These are phyloP conservation scores for Blepharisma stoltei DNA, from an alignment of 73 alveolate species.

Conservation along the genomic window DNA sequence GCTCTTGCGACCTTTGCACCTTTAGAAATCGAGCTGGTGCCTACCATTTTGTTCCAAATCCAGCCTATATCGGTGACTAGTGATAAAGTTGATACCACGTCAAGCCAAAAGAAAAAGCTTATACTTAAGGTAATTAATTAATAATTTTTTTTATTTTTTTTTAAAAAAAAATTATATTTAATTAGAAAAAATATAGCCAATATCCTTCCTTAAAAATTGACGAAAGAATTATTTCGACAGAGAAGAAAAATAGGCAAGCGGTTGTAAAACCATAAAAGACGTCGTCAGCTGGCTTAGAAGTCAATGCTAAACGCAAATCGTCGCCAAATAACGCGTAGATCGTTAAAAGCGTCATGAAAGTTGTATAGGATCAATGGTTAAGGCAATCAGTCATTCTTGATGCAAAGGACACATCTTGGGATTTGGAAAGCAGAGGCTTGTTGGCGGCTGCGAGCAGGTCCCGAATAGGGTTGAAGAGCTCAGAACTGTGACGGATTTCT, in stretches of 20 bases:
- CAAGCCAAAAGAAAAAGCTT: conserved; percentile 74
- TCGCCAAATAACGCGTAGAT: conserved; percentile 85
- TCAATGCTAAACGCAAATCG: conserved; percentile 55
- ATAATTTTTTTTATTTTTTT: conserved; percentile 12
- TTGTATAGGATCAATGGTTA: conserved; percentile 34
- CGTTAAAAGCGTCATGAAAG: conserved; percentile 68
- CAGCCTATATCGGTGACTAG: conserved; percentile 72
- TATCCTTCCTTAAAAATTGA: conserved; percentile 4
- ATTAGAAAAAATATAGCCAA: no score
- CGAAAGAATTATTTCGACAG: conserved; percentile 30
- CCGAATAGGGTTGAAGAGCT: no score
- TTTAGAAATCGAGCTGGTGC: conserved; percentile 40
- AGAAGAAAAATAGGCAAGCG: conserved; percentile 24
- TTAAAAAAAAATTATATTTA: no score
- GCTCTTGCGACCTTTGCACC: conserved; percentile 71
- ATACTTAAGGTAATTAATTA: no score
- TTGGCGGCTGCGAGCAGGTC: no score
- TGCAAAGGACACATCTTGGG: no score
- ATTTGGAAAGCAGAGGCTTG: no score
- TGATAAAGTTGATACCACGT: conserved; percentile 64
- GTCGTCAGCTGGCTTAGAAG: conserved; percentile 24
- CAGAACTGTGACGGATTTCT: no score
- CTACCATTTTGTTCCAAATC: conserved; percentile 61
- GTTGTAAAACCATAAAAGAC: background rate
- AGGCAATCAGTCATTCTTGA: no score